Evolutionary conservation across 1,284 basidiomycete species (phyloP), one percentile per base, ranked within the genome.

Genomic region (Irpex sp.): DNA sequence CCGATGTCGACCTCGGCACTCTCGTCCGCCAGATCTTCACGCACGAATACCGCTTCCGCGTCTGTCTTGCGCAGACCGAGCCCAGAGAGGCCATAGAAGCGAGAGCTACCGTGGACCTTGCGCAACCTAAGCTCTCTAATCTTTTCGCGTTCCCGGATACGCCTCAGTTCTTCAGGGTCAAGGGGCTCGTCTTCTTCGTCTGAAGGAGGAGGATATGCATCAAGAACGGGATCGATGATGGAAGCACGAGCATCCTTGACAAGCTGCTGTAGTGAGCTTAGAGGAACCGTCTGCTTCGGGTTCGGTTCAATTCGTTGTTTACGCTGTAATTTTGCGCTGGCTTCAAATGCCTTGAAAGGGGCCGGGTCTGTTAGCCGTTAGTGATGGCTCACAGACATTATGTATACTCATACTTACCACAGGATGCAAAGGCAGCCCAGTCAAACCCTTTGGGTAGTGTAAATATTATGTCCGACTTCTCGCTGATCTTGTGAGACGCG

Each of bases 151-250:
- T 83, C 80, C 43, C 76, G 76, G 43, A 80, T 76, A 47, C 81
- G 76, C 53, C 72, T 76, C 9, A 74, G 67, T 61, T 80, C 77
- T 59, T 79, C 78, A 1, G 70, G 77, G 66, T 80, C 78, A 3
- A 76, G 65, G 31, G 76, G 67, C 35, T 72, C 73, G 49, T 79
- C 79, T 11, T 81, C 78, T 19, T 78, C 76, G 46, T 79, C 78
- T 72, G 72, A 68, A 9, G 71, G 75, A 62, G 70, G 69, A n/a
- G 72, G 73, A 53, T 73, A 68, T 70, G 78, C 69, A 39, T 79
- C 74, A 26, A 88, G 75, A 17, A 88, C 77, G 21, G 88, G 88
- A 65, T 90, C 88, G 60, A 91, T 69, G 26, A 90, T 81, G 5
- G 74, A 73, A 26, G 73, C 75, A 54, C 82, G 78, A 1, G 83